Percentiles rank a stretch among this genome's conserved stretches.
Evolutionary conservation across 192 early-diverging fungal genomes (phyloP).

Genomic region (Tieghemiomyces parasiticus): DNA sequence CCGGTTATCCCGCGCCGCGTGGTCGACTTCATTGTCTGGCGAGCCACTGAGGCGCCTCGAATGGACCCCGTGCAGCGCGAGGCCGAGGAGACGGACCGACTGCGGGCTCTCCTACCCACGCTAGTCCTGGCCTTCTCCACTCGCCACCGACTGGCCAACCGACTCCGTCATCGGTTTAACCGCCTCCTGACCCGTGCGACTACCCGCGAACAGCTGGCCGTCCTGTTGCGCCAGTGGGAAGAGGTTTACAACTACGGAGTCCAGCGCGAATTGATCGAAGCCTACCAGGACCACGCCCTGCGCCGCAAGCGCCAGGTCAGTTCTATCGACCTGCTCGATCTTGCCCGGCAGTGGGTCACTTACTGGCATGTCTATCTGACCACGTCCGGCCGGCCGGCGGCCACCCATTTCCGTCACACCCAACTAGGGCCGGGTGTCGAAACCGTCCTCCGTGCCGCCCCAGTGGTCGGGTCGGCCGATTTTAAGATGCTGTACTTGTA

Average conservation of each 20-base stretch:
- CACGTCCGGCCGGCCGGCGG: too few species aligned
- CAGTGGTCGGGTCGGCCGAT: too few species aligned
- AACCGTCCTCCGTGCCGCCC: too few species aligned
- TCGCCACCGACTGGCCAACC: background rate
- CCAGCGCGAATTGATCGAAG: background rate
- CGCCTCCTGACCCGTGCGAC: background rate
- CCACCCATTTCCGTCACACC: too few species aligned
- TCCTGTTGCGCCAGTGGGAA: background rate
- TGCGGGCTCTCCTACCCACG: background rate
- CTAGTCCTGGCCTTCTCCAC: background rate
- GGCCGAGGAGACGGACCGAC: background rate
- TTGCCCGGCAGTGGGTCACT: background rate
- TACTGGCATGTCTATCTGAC: too few species aligned
- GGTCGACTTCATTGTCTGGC: background rate
- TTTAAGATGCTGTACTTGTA: background rate
- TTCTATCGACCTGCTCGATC: background rate
- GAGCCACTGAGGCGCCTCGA: background rate
- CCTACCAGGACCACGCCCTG: background rate
- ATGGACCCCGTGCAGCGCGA: background rate
- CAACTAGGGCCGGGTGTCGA: too few species aligned
- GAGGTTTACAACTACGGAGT: background rate
- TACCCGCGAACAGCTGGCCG: background rate
- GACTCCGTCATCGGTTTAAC: background rate
- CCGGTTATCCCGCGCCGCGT: background rate
- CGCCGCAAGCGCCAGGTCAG: background rate